Percentiles rank a stretch among this genome's conserved stretches.
Evolutionary conservation across 2,329 filamentous ascomycete genomes (phyloP).

Genomic region (Aaosphaeria pasadenensis): DNA sequence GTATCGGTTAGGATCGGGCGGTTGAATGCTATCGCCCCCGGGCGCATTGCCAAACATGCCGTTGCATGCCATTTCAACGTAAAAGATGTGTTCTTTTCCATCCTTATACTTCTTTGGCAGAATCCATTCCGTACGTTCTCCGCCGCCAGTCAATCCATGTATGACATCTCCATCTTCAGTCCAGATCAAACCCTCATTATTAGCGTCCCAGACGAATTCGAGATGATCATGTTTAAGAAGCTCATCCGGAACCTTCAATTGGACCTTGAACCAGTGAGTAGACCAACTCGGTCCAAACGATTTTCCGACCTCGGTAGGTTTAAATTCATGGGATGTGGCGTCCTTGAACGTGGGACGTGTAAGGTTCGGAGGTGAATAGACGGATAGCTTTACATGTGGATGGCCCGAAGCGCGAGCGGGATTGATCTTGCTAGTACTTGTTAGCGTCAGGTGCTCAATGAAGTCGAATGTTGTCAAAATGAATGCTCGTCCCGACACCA

Average conservation of each 20-base stretch:
- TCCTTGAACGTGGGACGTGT: conserved; percentile 83
- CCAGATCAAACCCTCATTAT: conserved; percentile 95
- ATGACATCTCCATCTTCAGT: conserved; percentile 83
- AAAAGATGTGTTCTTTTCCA: conserved; percentile 83
- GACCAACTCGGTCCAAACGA: conserved; percentile 93
- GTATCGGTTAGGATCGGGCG: conserved; percentile 79
- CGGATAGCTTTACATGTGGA: conserved; percentile 77
- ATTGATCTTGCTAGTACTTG: conserved; percentile 61
- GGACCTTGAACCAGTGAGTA: conserved; percentile 93
- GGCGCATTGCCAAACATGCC: conserved; percentile 95
- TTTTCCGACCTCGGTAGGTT: conserved; percentile 69
- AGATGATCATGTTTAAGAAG: conserved; percentile 74
- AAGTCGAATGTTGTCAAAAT: no score
- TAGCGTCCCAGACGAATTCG: conserved; percentile 95
- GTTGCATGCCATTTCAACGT: conserved; percentile 98
- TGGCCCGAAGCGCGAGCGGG: conserved; percentile 66
- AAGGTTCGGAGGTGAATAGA: conserved; percentile 78
- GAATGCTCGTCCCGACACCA: neutral
- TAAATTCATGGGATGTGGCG: conserved; percentile 73
- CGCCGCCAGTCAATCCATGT: conserved; percentile 86
- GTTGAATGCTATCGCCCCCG: conserved; percentile 81
- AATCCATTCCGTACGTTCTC: conserved; percentile 88
- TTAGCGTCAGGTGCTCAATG: conserved; percentile 7
- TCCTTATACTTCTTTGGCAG: conserved; percentile 78
- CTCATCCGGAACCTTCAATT: conserved; percentile 71